Percentiles rank a stretch among this genome's conserved stretches.
Conservation (phyloP, 75 land plant species). For the Adiantum capillusveneris region DNA sequence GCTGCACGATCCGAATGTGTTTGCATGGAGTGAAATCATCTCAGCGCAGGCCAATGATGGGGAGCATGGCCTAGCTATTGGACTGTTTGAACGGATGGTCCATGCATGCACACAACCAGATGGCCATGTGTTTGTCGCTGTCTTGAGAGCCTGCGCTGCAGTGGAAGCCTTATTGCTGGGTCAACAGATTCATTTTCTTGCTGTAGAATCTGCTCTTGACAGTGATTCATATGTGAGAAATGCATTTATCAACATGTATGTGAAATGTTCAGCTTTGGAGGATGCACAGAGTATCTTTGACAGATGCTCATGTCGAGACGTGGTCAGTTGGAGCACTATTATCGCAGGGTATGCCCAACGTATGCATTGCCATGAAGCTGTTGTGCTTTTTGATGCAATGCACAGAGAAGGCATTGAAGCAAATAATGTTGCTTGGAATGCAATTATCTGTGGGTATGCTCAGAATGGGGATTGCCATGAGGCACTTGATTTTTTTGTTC, state of each 20-base stretch:
- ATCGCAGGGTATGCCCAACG: conserved; percentile 30
- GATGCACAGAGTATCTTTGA: conserved; percentile 26
- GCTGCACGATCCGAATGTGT: background rate
- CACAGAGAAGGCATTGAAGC: conserved; percentile 3
- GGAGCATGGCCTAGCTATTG: background rate
- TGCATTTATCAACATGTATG: conserved; percentile 53
- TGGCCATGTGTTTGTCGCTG: conserved; percentile 1
- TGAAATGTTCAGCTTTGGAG: conserved; percentile 25
- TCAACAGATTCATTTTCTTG: background rate
- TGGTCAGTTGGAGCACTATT: conserved; percentile 42
- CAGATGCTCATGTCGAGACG: conserved; percentile 13
- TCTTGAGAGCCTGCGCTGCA: background rate
- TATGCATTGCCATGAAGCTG: conserved; percentile 15
- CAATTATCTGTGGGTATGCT: conserved; percentile 61
- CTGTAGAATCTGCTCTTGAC: background rate
- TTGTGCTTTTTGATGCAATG: conserved; percentile 31
- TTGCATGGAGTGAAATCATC: conserved; percentile 5
- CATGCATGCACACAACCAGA: background rate
- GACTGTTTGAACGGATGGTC: background rate
- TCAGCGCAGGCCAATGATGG: background rate
- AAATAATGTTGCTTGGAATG: conserved; percentile 40
- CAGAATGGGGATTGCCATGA: conserved; percentile 28
- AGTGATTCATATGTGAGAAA: conserved; percentile 7
- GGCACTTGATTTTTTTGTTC: conserved; percentile 34
- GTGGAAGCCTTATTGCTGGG: background rate